These are phyloP conservation scores for Neurospora sp. DNA, from an alignment of 495 filamentous ascomycete species.

Conservation along the genomic window DNA sequence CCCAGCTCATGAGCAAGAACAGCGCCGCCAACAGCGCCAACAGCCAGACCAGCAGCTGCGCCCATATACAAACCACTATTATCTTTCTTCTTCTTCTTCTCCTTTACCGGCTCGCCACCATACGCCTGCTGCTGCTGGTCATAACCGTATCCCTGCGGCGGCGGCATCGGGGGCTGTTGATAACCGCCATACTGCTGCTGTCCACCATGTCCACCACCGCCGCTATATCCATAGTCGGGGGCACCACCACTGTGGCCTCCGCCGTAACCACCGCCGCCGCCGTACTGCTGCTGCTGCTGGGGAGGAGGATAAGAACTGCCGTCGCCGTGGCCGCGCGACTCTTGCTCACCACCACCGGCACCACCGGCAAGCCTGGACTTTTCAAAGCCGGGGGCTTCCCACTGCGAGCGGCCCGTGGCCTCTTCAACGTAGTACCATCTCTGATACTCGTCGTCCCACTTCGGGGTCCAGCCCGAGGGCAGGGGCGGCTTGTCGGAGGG, in stretches of 20 bases:
- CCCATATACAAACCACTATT: constrained; percentile 35
- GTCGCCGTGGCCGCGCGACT: constrained; percentile 4
- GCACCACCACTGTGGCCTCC: constrained; percentile 3
- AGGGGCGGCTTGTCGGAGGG: constrained; percentile 42
- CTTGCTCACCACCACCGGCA: background rate
- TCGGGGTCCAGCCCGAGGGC: constrained; percentile 48
- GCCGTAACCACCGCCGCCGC: background rate
- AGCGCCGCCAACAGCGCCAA: constrained; percentile 47
- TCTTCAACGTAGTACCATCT: constrained; percentile 54
- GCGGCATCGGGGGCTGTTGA: constrained; percentile 18
- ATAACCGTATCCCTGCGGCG: constrained; percentile 20
- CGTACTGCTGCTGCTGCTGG: background rate
- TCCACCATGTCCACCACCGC: constrained; percentile 5
- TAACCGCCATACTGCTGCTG: constrained; percentile 7
- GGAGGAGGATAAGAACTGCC: background rate
- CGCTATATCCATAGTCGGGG: background rate
- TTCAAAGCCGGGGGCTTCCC: constrained; percentile 41
- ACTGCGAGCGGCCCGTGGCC: constrained; percentile 49
- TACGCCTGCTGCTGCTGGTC: constrained; percentile 23
- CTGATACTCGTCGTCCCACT: constrained; percentile 46
- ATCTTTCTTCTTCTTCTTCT: constrained; percentile 31
- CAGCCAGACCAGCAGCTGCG: constrained; percentile 45
- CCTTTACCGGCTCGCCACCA: constrained; percentile 17
- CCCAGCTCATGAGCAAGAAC: constrained; percentile 44
- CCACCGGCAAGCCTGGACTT: constrained; percentile 1